A percentile compares a stretch with the other conserved stretches of the same genome.
Evolutionary conservation across 2,329 filamentous ascomycete genomes (phyloP).

Genomic region (Didymella keratinophila): DNA sequence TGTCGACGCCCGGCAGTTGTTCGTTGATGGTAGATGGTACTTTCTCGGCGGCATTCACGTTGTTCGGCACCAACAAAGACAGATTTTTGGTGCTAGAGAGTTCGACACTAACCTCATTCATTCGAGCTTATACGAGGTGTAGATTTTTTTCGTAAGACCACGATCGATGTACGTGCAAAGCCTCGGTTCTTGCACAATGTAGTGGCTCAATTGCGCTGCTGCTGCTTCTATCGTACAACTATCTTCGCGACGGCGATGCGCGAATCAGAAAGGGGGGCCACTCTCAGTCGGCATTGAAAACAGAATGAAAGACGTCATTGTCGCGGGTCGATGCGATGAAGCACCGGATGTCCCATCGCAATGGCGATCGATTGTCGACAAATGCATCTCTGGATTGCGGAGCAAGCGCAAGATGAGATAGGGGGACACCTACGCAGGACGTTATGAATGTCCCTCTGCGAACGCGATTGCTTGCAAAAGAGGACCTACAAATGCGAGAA

Average conservation of each 20-base stretch:
- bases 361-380: neutral
- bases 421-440: too few species aligned
- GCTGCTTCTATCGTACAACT: neutral
- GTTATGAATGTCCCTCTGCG: too few species aligned
- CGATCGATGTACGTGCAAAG: neutral
- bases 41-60: conserved; percentile 2
- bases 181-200: neutral
- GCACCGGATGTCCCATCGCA: neutral
- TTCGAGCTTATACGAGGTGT: neutral
- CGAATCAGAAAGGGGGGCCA: too few species aligned
- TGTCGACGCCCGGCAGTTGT: neutral
- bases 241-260: neutral
- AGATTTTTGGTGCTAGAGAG: neutral
- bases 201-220: neutral
- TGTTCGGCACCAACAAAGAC: conserved; percentile 5
- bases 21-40: neutral
- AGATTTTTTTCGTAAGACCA: conserved; percentile 3
- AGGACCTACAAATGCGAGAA: neutral
- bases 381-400: neutral
- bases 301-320: neutral
- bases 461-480: too few species aligned
- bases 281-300: neutral
- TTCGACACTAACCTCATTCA: neutral
- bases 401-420: too few species aligned
- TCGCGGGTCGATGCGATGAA: too few species aligned